Evolutionary conservation across 331 rosid genomes (phyloP), one percentile per base, ranked within the genome.

Genomic region (Dryas integrifolia): DNA sequence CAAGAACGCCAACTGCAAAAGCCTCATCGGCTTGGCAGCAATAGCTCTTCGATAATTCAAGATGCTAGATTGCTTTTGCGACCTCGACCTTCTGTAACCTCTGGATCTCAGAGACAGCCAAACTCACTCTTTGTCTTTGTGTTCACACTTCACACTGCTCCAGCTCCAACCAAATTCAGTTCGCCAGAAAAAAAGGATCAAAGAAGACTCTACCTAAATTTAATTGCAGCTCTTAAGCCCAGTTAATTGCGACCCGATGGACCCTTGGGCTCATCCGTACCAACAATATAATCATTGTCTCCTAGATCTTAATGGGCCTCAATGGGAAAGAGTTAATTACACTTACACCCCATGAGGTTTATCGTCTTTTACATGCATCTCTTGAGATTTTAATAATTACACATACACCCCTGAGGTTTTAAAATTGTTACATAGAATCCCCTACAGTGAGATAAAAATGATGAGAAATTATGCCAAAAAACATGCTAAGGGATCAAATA

Each of bases 1-100:
- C 18, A 88, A 51, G 47, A 94, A 89, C 11, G 82, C 91, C 26
- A 91, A 72, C 76, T 74, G 89, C 80, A 89, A 87, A 75, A 91
- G 77, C 91, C 80, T 91, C 98, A 91, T 90, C 64, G 82, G 71
- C 66, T 58, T 65, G 26, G 43, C 45, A 35, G 21, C 18, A 71
- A 38, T 51, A 72, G 48, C 67, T 70, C 49, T 13, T 72, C 10
- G 47, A 48, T 4, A 24, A 70, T 45, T 39, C 13, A 16, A 26
- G 26, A 9, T 13, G 43, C 7, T 24, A 30, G 35, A 30, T 24
- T 72, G 35, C 21, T 24, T 3, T 6, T 30, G 65, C 63, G 5
- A 58, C 63, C 43, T 26, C 2, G 21, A 6, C 58, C 4, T 8
- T 9, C 18, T 62, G 7, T 24, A 55, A 50, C 7, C 44, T 49